Evolutionary conservation across 257 asterid genomes (phyloP).

Genomic region (Capsicum chinense): DNA sequence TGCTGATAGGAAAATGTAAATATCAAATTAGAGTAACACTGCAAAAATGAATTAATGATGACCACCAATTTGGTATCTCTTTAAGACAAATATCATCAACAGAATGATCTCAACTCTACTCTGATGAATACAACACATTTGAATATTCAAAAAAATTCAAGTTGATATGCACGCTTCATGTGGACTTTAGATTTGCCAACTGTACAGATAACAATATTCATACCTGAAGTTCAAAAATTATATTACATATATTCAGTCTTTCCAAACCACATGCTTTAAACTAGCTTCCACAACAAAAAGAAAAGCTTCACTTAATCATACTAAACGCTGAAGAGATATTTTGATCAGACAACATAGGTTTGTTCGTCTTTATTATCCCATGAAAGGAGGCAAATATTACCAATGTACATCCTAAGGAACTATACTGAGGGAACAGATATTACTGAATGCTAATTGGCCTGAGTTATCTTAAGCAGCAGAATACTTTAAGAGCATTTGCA

Average conservation of each 20-base stretch:
- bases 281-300: background rate
- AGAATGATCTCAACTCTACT: background rate
- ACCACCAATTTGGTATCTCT: background rate
- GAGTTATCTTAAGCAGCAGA: conserved; percentile 13
- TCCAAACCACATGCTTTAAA: background rate
- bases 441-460: background rate
- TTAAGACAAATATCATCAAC: background rate
- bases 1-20: background rate
- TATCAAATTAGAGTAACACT: background rate
- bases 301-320: background rate
- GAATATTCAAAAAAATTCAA: too few species aligned
- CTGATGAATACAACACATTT: too few species aligned
- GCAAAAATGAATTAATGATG: background rate
- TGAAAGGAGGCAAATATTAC: background rate
- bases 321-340: background rate
- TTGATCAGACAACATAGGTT: background rate
- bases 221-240: background rate
- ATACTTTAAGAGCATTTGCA: background rate
- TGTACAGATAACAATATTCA: background rate
- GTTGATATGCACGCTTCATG: too few species aligned
- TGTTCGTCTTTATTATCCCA: background rate
- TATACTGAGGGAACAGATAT: background rate
- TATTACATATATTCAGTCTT: background rate
- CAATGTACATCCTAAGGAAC: background rate
- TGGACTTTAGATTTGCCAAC: background rate